A percentile compares a stretch with the other conserved stretches of the same genome.
Evolutionary conservation across 2,329 filamentous ascomycete species (phyloP).

Genomic region (Phialophora expanda): DNA sequence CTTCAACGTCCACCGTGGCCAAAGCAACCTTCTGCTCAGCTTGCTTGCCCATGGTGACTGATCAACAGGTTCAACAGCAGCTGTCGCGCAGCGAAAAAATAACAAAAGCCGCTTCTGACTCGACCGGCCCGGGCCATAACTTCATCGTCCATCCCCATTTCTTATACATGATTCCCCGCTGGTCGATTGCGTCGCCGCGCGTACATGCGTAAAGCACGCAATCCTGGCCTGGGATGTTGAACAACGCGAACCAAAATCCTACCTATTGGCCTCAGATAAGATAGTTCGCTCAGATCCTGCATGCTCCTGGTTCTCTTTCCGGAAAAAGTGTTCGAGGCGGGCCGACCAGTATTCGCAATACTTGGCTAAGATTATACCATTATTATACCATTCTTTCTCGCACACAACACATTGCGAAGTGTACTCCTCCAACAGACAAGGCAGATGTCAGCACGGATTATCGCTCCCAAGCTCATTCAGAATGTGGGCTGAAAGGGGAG

Average conservation of each 20-base stretch:
- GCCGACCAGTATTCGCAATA: slow-evolving; percentile 17
- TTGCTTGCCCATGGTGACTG: slow-evolving; percentile 15
- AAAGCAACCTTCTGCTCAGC: slow-evolving; percentile 9
- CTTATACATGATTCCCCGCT: slow-evolving; percentile 13
- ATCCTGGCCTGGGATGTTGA: slow-evolving; percentile 19
- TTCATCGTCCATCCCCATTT: slow-evolving; percentile 7
- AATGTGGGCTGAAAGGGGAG: too few relatives aligned
- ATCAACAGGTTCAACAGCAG: background rate
- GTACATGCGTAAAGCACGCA: slow-evolving; percentile 16
- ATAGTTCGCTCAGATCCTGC: background rate
- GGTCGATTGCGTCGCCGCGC: slow-evolving; percentile 11
- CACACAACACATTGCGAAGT: background rate
- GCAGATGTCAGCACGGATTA: too few relatives aligned
- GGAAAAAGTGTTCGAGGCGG: slow-evolving; percentile 11
- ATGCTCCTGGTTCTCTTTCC: slow-evolving; percentile 7
- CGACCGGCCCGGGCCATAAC: background rate
- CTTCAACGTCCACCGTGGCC: slow-evolving; percentile 19
- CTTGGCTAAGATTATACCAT: slow-evolving; percentile 17
- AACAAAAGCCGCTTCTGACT: background rate
- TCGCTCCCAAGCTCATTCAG: too few relatives aligned
- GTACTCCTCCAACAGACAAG: background rate
- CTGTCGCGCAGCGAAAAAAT: slow-evolving; percentile 4
- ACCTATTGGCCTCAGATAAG: slow-evolving; percentile 24
- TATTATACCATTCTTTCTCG: slow-evolving; percentile 9
- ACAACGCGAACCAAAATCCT: slow-evolving; percentile 5